A percentile compares a stretch with the other conserved stretches of the same genome.
These are phyloP conservation scores for Hericium erinaceus DNA, from an alignment of 768 basidiomycete genomes.

Conservation along the genomic window DNA sequence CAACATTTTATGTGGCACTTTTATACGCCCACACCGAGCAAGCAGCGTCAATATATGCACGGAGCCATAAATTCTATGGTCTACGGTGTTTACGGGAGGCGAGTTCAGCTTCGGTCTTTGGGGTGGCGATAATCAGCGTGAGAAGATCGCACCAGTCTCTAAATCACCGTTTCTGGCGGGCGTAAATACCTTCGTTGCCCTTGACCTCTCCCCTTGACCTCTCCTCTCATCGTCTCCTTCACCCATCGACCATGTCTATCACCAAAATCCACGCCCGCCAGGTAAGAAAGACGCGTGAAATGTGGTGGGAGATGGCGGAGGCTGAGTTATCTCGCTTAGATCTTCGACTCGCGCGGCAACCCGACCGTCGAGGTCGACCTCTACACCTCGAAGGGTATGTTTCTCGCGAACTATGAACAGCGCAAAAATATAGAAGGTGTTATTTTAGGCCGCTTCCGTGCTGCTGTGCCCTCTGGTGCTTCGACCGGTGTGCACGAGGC, in stretches of 20 bases:
- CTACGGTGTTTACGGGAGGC: background rate
- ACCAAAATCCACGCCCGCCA: constrained; percentile 89
- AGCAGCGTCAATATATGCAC: too few species aligned
- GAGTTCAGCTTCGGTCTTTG: constrained; percentile 17
- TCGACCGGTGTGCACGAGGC: constrained; percentile 98
- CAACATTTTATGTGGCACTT: too few species aligned
- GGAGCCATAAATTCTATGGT: background rate
- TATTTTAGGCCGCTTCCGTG: constrained; percentile 76
- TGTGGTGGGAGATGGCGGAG: background rate
- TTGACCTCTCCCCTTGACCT: background rate
- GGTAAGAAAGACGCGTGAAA: constrained; percentile 33
- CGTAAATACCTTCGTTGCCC: constrained; percentile 10
- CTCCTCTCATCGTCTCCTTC: background rate
- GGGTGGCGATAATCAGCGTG: constrained; percentile 31
- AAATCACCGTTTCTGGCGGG: constrained; percentile 13
- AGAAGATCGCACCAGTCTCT: constrained; percentile 18
- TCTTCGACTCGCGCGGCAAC: constrained; percentile 99
- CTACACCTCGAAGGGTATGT: constrained; percentile 74
- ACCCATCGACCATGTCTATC: constrained; percentile 60
- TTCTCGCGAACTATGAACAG: background rate
- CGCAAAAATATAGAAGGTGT: constrained; percentile 5
- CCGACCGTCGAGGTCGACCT: constrained; percentile 94
- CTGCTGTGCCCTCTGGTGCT: constrained; percentile 94
- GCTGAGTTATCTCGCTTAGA: constrained; percentile 38
- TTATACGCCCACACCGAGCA: too few species aligned